These are phyloP conservation scores for Aspergillus bombycis DNA, from an alignment of 2,329 filamentous ascomycete genomes.

Conservation along the genomic window DNA sequence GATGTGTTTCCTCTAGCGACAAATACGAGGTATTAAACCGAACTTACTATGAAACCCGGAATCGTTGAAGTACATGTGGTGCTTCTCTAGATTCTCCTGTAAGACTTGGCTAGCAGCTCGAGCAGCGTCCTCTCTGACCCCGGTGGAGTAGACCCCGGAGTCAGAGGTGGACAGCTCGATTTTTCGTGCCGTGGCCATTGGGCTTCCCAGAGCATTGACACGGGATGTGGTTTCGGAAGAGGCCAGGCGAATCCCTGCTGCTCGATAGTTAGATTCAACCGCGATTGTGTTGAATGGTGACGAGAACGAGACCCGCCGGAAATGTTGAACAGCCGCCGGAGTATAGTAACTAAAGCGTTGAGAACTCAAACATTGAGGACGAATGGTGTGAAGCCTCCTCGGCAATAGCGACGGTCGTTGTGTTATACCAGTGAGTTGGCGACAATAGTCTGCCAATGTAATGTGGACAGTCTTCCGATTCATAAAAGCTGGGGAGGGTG, in stretches of 20 bases:
- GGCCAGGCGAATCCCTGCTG: not conserved
- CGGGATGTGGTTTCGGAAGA: not conserved
- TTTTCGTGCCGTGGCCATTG: conserved; percentile 54
- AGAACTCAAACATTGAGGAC: not conserved
- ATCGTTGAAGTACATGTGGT: conserved; percentile 81
- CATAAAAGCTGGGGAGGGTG: not conserved
- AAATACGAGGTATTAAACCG: not conserved
- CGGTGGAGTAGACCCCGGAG: conserved; percentile 51
- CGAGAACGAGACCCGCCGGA: not conserved
- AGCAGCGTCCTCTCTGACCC: conserved; percentile 61
- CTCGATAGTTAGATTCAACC: not conserved
- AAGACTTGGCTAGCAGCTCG: conserved; percentile 67
- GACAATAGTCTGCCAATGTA: not conserved
- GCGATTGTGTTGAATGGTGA: not conserved
- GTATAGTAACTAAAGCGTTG: not conserved
- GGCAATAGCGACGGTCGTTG: not conserved
- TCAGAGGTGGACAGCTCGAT: conserved; percentile 50
- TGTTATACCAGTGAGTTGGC: not conserved
- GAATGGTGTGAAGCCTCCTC: not conserved
- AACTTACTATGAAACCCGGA: conserved; percentile 68
- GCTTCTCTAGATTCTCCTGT: conserved; percentile 71
- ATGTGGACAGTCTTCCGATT: not conserved
- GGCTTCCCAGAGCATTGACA: not conserved
- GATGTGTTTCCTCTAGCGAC: not conserved
- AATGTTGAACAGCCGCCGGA: not conserved